These are phyloP conservation scores for Lodderomyces parapsilosis DNA, from an alignment of 1,139 yeast species.

Conservation along the genomic window DNA sequence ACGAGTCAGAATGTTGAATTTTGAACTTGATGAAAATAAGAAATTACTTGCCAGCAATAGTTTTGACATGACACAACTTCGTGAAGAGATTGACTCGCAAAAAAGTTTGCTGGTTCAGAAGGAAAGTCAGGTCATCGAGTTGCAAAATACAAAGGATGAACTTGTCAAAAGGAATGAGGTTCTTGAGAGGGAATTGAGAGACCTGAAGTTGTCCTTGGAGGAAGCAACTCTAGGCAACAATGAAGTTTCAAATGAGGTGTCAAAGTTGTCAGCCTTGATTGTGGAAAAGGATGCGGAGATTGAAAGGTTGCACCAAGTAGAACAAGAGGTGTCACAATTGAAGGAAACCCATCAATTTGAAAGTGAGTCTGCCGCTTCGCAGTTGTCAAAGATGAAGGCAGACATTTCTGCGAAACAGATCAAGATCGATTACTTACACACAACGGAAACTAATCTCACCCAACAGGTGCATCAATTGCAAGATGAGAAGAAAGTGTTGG, in stretches of 20 bases:
- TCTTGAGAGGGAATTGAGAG: background rate
- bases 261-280: background rate
- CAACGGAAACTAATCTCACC: background rate
- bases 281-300: background rate
- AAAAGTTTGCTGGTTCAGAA: background rate
- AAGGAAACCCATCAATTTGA: background rate
- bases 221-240: background rate
- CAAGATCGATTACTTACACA: background rate
- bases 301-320: background rate
- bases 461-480: slow-evolving; percentile 1
- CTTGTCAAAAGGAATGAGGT: background rate
- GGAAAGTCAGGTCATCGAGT: background rate
- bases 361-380: background rate
- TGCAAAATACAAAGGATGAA: background rate
- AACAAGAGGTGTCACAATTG: background rate
- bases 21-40: background rate
- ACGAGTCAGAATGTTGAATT: background rate
- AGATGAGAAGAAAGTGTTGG: background rate
- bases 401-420: background rate
- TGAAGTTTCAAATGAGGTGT: background rate
- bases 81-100: background rate
- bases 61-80: background rate
- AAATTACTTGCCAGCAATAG: background rate
- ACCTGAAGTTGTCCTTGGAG: background rate
- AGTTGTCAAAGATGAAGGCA: background rate